A percentile compares a stretch with the other conserved stretches of the same genome.
These are phyloP conservation scores for Neurospora sp. DNA, from an alignment of 495 filamentous ascomycete genomes.

Conservation along the genomic window DNA sequence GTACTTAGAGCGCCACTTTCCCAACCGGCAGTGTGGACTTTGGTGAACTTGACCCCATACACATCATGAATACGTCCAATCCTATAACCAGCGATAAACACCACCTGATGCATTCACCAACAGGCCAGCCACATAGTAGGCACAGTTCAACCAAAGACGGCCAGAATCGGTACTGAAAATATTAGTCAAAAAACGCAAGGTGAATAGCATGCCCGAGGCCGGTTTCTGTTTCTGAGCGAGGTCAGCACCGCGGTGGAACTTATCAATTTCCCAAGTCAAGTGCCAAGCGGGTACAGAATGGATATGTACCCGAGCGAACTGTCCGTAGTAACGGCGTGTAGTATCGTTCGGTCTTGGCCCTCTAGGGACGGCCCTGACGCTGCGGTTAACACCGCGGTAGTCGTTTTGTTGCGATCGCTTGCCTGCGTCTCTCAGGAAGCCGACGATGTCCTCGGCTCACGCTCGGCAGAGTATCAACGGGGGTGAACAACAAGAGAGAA, in stretches of 20 bases:
- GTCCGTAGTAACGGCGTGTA: background rate
- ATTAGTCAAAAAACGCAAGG: background rate
- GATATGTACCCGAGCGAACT: background rate
- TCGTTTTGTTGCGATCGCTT: background rate
- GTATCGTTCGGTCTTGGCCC: background rate
- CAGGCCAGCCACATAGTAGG: background rate
- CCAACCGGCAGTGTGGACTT: background rate
- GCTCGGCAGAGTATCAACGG: background rate
- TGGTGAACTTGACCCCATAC: background rate
- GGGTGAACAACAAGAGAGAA: background rate
- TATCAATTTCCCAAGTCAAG: background rate
- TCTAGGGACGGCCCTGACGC: background rate
- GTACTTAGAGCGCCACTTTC: background rate
- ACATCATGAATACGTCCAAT: background rate
- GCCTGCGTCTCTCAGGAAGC: background rate
- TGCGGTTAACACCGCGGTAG: background rate
- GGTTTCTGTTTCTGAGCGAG: background rate
- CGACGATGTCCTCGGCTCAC: background rate
- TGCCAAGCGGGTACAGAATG: background rate
- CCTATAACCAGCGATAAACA: background rate
- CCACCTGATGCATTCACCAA: background rate
- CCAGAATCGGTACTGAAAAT: background rate
- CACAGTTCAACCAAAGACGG: background rate
- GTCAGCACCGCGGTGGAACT: background rate
- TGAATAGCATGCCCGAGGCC: background rate